Evolutionary conservation across 1,139 yeast genomes (phyloP), one percentile per base, ranked within the genome.

Genomic region (Taphrina sp.): DNA sequence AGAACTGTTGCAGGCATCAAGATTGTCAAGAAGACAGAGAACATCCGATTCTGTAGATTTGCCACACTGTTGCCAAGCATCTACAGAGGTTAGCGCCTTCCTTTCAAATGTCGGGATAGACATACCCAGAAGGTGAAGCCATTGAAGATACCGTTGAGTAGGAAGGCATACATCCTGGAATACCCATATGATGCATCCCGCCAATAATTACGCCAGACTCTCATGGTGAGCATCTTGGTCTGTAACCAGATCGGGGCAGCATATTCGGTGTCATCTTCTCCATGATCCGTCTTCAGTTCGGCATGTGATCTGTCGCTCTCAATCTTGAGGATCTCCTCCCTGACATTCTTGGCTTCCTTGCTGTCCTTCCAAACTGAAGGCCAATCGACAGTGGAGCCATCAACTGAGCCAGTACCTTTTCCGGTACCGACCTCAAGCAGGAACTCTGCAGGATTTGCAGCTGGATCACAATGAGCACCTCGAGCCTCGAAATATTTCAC

Each of bases 401-500:
- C 52, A 5, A 75, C 77, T 33, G 85, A 77, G 23, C 88, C 89
- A 3, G 89, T 88, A 23, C 88, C 90, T 41, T 88, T 88, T 57
- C 89, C 89, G 65, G 84, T 82, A 58, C 57, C 57, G 12, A 82
- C 85, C 61, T 80, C 82, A 64, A 83, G 73, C 86, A 83, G 83
- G 87, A 88, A 83, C 68, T 84, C 92, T 3, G 90, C 90, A 10
- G 90, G 90, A 64, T 83, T 83, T 12, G 85, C 88, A 47, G 76
- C 77, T 17, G 75, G 73, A 8, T 88, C 88, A 70, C 85, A 83
- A 22, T 67, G 69, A 28, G 89, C 83, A 43, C 92, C 92, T 63
- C 84, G 70, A 19, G 69, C 67, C 66, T 85, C 94, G 66, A 85
- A 85, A 69, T 85, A 85, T 60, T 78, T 70, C 53, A 83, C 80